These are phyloP conservation scores for Thielaviopsis ethacetica DNA, from an alignment of 2,329 filamentous ascomycete genomes.

Conservation along the genomic window DNA sequence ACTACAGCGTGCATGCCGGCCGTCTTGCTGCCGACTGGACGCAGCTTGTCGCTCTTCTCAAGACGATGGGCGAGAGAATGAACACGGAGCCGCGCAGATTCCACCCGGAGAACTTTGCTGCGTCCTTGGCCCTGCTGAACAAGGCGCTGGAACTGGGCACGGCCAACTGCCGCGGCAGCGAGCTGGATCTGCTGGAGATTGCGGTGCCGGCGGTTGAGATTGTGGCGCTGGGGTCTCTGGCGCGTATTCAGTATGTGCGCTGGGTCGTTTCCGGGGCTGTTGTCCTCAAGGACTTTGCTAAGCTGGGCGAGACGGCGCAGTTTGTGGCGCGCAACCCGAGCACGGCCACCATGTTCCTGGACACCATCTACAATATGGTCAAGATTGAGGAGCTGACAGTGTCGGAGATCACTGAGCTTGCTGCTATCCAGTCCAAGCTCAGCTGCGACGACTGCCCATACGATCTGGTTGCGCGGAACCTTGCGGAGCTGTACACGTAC, in stretches of 20 bases:
- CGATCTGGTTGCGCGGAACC: slow-evolving; percentile 7
- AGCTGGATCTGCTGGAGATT: neutral
- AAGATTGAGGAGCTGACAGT: slow-evolving; percentile 2
- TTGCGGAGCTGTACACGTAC: slow-evolving; percentile 7
- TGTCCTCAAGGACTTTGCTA: neutral
- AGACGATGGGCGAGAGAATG: slow-evolving; percentile 3
- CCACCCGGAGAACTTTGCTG: neutral
- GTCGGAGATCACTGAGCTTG: slow-evolving; percentile 2
- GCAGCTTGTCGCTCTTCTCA: slow-evolving; percentile 1
- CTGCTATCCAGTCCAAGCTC: slow-evolving; percentile 1
- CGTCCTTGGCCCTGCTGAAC: slow-evolving; percentile 4
- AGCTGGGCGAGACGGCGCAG: neutral
- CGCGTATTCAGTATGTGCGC: slow-evolving; percentile 10
- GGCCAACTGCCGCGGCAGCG: neutral
- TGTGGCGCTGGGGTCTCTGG: slow-evolving; percentile 4
- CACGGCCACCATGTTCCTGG: slow-evolving; percentile 5
- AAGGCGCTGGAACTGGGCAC: slow-evolving; percentile 8
- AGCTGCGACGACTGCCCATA: slow-evolving; percentile 5
- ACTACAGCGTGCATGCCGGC: slow-evolving; percentile 29
- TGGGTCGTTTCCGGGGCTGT: slow-evolving; percentile 5
- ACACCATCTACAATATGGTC: slow-evolving; percentile 4
- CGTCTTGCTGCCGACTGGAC: slow-evolving; percentile 16
- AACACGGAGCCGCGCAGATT: slow-evolving; percentile 19
- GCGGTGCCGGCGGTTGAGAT: slow-evolving; percentile 1
- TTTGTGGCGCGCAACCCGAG: slow-evolving; percentile 6